Evolutionary conservation across 805 yeast species (phyloP).

Genomic region (Yamadazyma laniorum): DNA sequence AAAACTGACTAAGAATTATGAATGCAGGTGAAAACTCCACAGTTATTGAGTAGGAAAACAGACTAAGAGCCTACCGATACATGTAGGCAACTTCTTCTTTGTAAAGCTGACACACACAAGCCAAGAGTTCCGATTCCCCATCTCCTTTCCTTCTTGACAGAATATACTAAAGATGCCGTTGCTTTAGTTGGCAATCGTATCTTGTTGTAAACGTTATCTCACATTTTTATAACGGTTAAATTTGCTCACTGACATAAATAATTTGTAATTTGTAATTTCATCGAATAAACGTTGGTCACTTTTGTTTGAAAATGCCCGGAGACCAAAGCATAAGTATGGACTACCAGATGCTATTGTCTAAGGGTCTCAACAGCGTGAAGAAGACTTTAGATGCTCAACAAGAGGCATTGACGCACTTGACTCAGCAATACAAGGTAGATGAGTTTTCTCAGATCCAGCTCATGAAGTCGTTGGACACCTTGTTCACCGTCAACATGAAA

Average conservation of each 20-base stretch:
- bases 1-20: no score
- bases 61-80: no score
- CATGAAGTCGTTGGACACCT: constrained; percentile 39
- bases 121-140: no score
- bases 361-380: constrained; percentile 34
- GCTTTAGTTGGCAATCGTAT: no score
- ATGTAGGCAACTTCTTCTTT: no score
- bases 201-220: not conserved
- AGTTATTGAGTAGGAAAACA: no score
- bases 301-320: not conserved
- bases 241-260: not conserved
- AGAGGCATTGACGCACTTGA: constrained; percentile 46
- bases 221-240: no score
- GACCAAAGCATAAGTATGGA: constrained; percentile 2
- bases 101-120: no score
- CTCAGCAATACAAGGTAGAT: constrained; percentile 45
- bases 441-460: constrained; percentile 46
- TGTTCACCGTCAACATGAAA: constrained; percentile 22
- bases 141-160: no score
- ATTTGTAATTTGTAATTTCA: not conserved
- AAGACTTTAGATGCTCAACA: constrained; percentile 46
- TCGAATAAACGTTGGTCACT: not conserved
- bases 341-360: constrained; percentile 2
- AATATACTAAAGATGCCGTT: no score
- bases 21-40: no score